Evolutionary conservation across 2,329 filamentous ascomycete species (phyloP), one percentile per base, ranked within the genome.

Genomic region (Fusarium azukiicola): DNA sequence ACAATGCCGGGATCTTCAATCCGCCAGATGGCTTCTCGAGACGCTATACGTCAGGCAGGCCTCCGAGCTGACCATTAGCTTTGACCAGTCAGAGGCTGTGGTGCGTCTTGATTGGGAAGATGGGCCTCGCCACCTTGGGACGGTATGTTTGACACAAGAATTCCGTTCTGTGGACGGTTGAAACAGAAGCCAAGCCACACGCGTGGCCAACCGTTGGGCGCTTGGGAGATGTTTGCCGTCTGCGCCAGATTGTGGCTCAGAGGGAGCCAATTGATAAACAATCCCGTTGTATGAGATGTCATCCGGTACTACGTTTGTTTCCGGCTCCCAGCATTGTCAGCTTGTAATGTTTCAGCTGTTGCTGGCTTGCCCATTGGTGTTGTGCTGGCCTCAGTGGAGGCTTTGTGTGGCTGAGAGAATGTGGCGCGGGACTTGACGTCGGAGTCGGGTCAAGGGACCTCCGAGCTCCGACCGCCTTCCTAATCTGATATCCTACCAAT

Each of bases 381-480:
- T 63, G 44, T 4, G 21, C 27, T 36, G 19, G 46, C 44, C 38
- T 11, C 19, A 19, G 32, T n/a, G n/a, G 21, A 72, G 42, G 27
- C 47, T 58, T 38, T 56, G 52, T 75, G 54, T 36, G 68, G 52
- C 68, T 49, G 42, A 40, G 32, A 21, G 12, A 17, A 13, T 63
- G 71, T 68, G 64, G 72, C 67, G 67, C 38, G 19, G 32, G 21
- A 23, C 6, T 40, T 61, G 38, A 40, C 12, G n/a, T 38, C 67
- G 68, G 68, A 54, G 40, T 52, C 74, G 81, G 80, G 74, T 61
- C 64, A 80, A 74, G 61, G 49, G 21, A 13, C 11, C 17, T 69
- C 79, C 80, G 80, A 36, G 21, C 2, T 12, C 36, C 70, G 72
- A 84, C 82, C 82, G 82, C 82, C 71, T 84, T 79, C 82, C 76